These are phyloP conservation scores for Fraxinus cuspidata DNA, from an alignment of 257 asterid genomes.

Conservation along the genomic window DNA sequence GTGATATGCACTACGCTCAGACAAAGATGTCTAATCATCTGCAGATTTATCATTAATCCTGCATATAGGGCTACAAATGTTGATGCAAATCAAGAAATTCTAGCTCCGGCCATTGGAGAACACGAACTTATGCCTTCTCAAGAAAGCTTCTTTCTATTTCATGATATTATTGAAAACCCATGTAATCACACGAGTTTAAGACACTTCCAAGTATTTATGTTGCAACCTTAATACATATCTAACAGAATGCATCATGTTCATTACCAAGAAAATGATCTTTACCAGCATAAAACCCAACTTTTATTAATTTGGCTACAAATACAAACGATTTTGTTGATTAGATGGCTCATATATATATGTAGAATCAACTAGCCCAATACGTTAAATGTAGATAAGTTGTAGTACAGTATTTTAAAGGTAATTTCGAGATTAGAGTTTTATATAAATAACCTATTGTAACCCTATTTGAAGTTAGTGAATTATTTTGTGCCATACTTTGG, in stretches of 20 bases:
- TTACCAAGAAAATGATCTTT: background rate
- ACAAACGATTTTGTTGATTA: too few species aligned
- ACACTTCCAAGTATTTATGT: too few species aligned
- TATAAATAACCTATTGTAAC: too few species aligned
- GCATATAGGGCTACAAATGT: background rate
- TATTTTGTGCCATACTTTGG: too few species aligned
- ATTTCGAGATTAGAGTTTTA: too few species aligned
- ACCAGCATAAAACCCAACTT: background rate
- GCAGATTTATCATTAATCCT: background rate
- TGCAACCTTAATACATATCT: background rate
- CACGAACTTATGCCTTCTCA: background rate
- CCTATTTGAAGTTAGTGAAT: too few species aligned
- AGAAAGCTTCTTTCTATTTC: background rate
- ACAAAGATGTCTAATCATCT: background rate
- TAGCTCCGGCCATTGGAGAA: background rate
- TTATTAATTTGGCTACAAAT: background rate
- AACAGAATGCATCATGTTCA: too few species aligned
- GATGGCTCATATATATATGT: too few species aligned
- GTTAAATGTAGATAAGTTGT: too few species aligned
- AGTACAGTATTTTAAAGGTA: too few species aligned
- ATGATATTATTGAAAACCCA: background rate
- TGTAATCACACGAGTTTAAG: background rate
- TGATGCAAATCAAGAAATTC: background rate
- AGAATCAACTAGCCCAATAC: too few species aligned
- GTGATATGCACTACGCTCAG: background rate